Conservation (phyloP, 169 alveolate species). For the Blepharisma undulans region DNA sequence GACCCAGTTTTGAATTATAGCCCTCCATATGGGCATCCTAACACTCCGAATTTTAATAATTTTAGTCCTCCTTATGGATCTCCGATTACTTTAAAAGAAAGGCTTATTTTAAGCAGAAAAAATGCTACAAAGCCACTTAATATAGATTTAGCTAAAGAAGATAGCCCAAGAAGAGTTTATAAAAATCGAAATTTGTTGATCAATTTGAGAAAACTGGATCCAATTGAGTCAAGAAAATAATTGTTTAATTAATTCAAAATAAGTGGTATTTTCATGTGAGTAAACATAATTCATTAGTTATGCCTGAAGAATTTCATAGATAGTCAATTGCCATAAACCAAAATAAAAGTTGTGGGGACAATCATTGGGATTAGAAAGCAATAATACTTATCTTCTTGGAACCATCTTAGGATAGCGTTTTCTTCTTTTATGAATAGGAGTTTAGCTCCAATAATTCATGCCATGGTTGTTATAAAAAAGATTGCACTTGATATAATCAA, state of each 20-base stretch:
- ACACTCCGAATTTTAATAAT: background rate
- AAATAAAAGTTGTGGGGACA: constrained; percentile 31
- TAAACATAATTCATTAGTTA: background rate
- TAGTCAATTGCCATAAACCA: constrained; percentile 41
- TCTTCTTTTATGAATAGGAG: background rate
- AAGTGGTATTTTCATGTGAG: background rate
- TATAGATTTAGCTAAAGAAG: background rate
- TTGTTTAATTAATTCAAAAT: background rate
- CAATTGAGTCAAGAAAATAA: background rate
- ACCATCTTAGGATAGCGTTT: background rate
- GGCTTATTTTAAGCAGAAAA: background rate
- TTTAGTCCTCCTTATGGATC: background rate
- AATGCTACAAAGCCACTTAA: background rate
- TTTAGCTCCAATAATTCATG: constrained; percentile 9
- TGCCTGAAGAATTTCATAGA: constrained; percentile 47
- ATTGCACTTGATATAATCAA: background rate
- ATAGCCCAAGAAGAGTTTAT: background rate
- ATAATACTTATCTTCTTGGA: constrained; percentile 29
- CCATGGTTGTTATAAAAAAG: background rate
- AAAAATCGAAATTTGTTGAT: background rate
- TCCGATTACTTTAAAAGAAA: background rate
- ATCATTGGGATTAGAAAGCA: constrained; percentile 38
- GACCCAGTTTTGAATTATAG: background rate
- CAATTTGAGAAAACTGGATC: background rate
- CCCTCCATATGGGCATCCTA: background rate